These are phyloP conservation scores for Kodamaea suecica DNA, from an alignment of 1,139 yeast species.

Conservation along the genomic window DNA sequence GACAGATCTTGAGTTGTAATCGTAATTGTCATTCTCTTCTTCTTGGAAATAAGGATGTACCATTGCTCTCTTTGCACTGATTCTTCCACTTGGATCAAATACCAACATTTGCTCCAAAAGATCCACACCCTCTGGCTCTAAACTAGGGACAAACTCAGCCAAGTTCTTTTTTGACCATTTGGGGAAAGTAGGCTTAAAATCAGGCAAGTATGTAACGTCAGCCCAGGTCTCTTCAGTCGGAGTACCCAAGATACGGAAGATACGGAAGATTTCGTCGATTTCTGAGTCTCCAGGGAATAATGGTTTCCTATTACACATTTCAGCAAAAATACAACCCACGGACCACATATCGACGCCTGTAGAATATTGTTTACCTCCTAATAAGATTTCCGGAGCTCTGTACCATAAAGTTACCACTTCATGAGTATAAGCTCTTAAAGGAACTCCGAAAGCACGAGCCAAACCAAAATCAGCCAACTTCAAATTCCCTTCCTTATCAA, in stretches of 20 bases:
- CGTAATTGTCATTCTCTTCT: constrained; percentile 29
- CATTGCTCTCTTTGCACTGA: constrained; percentile 91
- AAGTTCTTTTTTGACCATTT: constrained; percentile 83
- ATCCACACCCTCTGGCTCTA: constrained; percentile 82
- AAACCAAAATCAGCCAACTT: constrained; percentile 96
- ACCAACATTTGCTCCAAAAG: constrained; percentile 74
- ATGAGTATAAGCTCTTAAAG: constrained; percentile 92
- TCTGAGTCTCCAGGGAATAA: constrained; percentile 97
- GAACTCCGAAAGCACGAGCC: constrained; percentile 97
- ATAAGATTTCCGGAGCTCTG: constrained; percentile 90
- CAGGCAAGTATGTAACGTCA: constrained; percentile 90
- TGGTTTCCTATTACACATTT: constrained; percentile 95
- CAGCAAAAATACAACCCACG: constrained; percentile 97
- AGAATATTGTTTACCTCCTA: constrained; percentile 96
- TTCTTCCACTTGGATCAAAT: constrained; percentile 91
- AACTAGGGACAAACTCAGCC: constrained; percentile 69
- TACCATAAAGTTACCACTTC: constrained; percentile 98
- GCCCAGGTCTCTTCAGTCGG: constrained; percentile 97
- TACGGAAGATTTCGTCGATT: constrained; percentile 94
- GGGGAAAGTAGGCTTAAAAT: constrained; percentile 93
- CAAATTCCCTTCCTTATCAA: constrained; percentile 91
- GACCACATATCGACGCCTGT: constrained; percentile 99
- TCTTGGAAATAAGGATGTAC: constrained; percentile 86
- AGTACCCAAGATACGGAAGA: constrained; percentile 89
- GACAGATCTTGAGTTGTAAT: constrained; percentile 34